These are phyloP conservation scores for Helicocarpus griseus DNA, from an alignment of 2,329 filamentous ascomycete species.

Conservation along the genomic window DNA sequence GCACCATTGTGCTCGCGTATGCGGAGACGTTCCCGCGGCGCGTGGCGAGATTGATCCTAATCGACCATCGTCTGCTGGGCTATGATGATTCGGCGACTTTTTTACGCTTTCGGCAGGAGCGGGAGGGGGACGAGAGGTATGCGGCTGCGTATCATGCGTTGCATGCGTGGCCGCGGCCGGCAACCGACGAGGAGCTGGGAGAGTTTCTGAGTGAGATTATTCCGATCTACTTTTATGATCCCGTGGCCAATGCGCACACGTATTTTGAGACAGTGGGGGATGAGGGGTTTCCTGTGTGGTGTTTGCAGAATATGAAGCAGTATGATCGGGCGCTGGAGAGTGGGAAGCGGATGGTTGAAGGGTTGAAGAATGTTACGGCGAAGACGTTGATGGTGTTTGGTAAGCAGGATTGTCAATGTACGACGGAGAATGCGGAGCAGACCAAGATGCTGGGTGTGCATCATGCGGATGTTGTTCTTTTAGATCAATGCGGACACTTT, in stretches of 20 bases:
- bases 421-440: conserved; percentile 11
- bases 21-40: conserved; percentile 16
- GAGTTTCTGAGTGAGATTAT: conserved; percentile 10
- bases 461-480: conserved; percentile 9
- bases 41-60: conserved; percentile 17
- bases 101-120: conserved; percentile 1
- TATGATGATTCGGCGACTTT: conserved; percentile 6
- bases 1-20: conserved; percentile 20
- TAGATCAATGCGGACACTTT: conserved; percentile 20
- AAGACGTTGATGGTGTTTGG: conserved; percentile 20
- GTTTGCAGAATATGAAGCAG: conserved; percentile 8
- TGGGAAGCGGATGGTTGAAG: conserved; percentile 13
- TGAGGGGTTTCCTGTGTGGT: conserved; percentile 9
- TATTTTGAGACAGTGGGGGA: conserved; percentile 13
- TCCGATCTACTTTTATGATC: conserved; percentile 19
- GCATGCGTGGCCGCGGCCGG: not conserved
- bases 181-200: conserved; percentile 15
- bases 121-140: conserved; percentile 12
- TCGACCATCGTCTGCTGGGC: conserved; percentile 17
- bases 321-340: conserved; percentile 11
- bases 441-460: conserved; percentile 12
- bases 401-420: conserved; percentile 17
- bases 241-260: conserved; percentile 8
- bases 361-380: conserved; percentile 16
- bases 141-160: conserved; percentile 6